These are phyloP conservation scores for Lentinus polychrous DNA, from an alignment of 1,284 basidiomycete genomes.

Conservation along the genomic window DNA sequence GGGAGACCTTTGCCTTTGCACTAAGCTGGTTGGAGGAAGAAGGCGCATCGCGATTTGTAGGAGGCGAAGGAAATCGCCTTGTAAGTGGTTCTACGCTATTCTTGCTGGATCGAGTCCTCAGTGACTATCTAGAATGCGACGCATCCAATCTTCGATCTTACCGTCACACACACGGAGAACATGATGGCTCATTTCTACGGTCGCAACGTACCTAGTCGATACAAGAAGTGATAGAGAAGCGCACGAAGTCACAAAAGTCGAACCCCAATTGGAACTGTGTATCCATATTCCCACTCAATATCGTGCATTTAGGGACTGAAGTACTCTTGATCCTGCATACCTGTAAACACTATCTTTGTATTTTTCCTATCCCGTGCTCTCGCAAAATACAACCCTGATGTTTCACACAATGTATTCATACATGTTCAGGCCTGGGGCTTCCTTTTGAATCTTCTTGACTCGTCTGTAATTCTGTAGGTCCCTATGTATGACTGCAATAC, in stretches of 20 bases:
- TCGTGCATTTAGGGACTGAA: too few relatives aligned
- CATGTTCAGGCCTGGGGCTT: too few relatives aligned
- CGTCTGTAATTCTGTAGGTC: too few relatives aligned
- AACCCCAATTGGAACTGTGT: too few relatives aligned
- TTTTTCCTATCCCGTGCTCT: too few relatives aligned
- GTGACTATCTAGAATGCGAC: conserved; percentile 67
- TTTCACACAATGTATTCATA: too few relatives aligned
- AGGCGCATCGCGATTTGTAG: conserved; percentile 53
- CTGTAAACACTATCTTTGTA: too few relatives aligned
- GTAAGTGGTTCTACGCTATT: conserved; percentile 37
- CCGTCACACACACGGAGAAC: conserved; percentile 63
- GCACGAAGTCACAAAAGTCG: conserved; percentile 6
- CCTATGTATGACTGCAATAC: too few relatives aligned
- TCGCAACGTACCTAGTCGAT: conserved; percentile 40
- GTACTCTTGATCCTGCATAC: too few relatives aligned
- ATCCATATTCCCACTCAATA: too few relatives aligned
- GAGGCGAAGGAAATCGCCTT: conserved; percentile 60
- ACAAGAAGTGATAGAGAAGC: conserved; percentile 1
- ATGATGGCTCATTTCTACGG: conserved; percentile 77
- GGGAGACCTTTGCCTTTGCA: conserved; percentile 48
- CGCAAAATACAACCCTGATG: too few relatives aligned
- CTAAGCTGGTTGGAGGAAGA: conserved; percentile 78
- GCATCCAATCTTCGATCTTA: conserved; percentile 83
- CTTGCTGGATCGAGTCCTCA: neutral
- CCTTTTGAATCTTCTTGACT: too few relatives aligned